Evolutionary conservation across 805 yeast genomes (phyloP).

Genomic region (Monosporozyma yasuniensis): DNA sequence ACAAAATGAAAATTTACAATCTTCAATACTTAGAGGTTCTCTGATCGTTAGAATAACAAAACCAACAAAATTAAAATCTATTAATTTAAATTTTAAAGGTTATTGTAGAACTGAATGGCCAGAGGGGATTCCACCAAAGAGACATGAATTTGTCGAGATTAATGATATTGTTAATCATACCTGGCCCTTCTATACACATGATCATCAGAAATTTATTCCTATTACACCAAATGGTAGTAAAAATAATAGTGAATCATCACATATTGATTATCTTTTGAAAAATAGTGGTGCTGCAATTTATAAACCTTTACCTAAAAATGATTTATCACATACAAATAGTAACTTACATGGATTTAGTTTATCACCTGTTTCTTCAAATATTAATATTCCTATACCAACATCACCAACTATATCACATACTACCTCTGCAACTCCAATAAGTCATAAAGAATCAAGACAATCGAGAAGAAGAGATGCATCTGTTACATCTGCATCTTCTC

Average conservation of each 20-base stretch:
- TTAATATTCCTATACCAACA: background rate
- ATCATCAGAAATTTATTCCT: conserved; percentile 31
- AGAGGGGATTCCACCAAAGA: conserved; percentile 93
- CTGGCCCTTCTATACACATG: conserved; percentile 78
- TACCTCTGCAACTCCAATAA: background rate
- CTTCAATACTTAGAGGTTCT: conserved; percentile 75
- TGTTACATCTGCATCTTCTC: conserved; percentile 1
- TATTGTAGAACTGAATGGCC: conserved; percentile 86
- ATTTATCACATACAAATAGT: background rate
- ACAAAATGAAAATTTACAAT: conserved; percentile 60
- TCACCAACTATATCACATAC: background rate
- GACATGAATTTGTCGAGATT: conserved; percentile 53
- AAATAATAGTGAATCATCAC: background rate
- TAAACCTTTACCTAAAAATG: conserved; percentile 9
- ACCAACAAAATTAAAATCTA: conserved; percentile 59
- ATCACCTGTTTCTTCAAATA: conserved; percentile 2
- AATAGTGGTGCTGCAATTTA: conserved; percentile 15
- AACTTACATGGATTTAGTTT: background rate
- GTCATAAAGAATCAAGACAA: background rate
- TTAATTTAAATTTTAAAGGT: conserved; percentile 58
- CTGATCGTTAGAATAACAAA: conserved; percentile 60
- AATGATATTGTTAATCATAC: conserved; percentile 65
- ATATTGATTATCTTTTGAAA: conserved; percentile 4
- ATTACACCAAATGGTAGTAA: background rate
- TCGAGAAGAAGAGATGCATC: conserved; percentile 8